A percentile compares a stretch with the other conserved stretches of the same genome.
Evolutionary conservation across 108 stramenopile species (phyloP).

Genomic region (Cyclotella choctawhatcheeana): DNA sequence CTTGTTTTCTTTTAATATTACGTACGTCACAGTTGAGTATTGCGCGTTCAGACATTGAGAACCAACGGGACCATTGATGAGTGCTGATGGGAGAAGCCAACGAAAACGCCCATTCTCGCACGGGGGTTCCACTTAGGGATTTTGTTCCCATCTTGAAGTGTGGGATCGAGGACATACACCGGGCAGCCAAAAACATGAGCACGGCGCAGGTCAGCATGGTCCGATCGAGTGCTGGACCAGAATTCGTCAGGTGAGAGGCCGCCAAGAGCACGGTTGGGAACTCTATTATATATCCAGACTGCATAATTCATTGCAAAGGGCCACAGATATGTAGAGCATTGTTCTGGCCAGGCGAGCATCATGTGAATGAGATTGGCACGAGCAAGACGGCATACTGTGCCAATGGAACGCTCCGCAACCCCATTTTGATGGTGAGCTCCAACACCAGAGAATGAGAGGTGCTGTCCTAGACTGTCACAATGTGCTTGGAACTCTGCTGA

Average conservation of each 20-base stretch:
- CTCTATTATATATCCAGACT: slow-evolving; percentile 41
- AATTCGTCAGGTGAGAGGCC: slow-evolving; percentile 43
- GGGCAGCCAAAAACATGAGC: slow-evolving; percentile 52
- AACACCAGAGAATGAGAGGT: slow-evolving; percentile 42
- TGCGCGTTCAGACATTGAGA: slow-evolving; percentile 47
- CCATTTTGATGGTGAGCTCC: slow-evolving; percentile 70
- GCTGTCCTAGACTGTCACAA: slow-evolving; percentile 25
- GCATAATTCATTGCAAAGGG: slow-evolving; percentile 49
- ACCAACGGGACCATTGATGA: slow-evolving; percentile 46
- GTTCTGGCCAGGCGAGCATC: slow-evolving; percentile 51
- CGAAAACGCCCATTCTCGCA: slow-evolving; percentile 38
- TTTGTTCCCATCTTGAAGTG: slow-evolving; percentile 43
- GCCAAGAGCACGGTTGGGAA: slow-evolving; percentile 17
- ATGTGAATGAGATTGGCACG: slow-evolving; percentile 54
- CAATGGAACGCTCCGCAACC: slow-evolving; percentile 52
- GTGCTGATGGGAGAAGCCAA: slow-evolving; percentile 47
- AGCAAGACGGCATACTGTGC: slow-evolving; percentile 36
- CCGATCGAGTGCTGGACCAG: slow-evolving; percentile 6
- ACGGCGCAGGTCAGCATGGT: slow-evolving; percentile 8
- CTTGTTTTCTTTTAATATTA: too few species aligned
- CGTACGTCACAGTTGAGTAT: too few species aligned
- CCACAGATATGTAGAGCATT: slow-evolving; percentile 37
- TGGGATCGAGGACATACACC: slow-evolving; percentile 51
- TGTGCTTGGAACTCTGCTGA: slow-evolving; percentile 19
- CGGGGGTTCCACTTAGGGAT: slow-evolving; percentile 57